These are phyloP conservation scores for Colletotrichum salicis DNA, from an alignment of 2,329 filamentous ascomycete species.

Conservation along the genomic window DNA sequence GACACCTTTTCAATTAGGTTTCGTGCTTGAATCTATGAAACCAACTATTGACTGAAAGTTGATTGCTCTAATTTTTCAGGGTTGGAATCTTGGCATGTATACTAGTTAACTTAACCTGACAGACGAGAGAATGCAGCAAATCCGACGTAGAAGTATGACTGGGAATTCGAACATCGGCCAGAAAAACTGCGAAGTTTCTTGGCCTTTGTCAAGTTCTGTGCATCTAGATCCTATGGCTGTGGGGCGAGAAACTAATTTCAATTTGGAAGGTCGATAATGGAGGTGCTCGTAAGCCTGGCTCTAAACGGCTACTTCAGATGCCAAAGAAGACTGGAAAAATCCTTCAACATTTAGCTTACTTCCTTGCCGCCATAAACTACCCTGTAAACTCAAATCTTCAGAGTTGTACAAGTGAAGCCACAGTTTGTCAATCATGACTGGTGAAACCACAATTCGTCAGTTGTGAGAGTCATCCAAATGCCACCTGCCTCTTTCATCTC, in stretches of 20 bases:
- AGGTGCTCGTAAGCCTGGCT: too few relatives aligned
- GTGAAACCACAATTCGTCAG: background rate
- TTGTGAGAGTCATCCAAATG: background rate
- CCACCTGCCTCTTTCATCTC: conserved; percentile 28
- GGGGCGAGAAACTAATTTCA: conserved; percentile 16
- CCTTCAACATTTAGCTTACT: background rate
- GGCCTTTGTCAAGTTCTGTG: background rate
- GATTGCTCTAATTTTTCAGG: background rate
- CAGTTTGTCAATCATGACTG: background rate
- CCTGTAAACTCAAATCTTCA: background rate
- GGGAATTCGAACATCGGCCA: background rate
- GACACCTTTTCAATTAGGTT: background rate
- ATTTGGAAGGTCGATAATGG: conserved; percentile 20
- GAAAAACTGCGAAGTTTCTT: background rate
- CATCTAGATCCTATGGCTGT: conserved; percentile 2
- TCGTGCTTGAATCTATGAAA: background rate
- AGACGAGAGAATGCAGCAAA: background rate
- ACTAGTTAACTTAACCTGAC: background rate
- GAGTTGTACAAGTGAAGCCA: background rate
- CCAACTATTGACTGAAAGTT: background rate
- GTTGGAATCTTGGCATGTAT: background rate
- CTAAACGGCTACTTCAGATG: background rate
- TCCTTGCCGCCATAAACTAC: too few relatives aligned
- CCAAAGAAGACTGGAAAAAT: background rate
- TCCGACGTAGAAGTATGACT: background rate